phyloP scores from a whole-genome alignment of 306 rosid genomes.

The Comarum palustre region DNA sequence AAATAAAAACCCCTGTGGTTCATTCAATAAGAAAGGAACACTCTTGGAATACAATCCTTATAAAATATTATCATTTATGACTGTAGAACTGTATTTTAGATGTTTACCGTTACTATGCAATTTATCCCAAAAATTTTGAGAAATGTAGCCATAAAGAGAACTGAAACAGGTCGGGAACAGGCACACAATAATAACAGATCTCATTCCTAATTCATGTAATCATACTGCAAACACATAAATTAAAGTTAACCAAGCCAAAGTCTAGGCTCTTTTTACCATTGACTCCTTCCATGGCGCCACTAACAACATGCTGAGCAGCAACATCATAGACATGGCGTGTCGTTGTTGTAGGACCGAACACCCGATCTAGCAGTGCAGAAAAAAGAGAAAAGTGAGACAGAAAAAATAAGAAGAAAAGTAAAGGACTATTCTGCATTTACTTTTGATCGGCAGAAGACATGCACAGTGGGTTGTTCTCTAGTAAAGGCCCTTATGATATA shows the following conservation, averaged over 20 bases:
- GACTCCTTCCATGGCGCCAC: conserved; percentile 96
- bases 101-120: not conserved
- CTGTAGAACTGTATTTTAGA: not conserved
- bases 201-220: conserved; percentile 9
- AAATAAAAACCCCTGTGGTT: not conserved
- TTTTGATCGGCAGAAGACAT: not conserved
- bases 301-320: conserved; percentile 86
- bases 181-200: not conserved
- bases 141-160: not conserved
- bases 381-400: conserved; percentile 17
- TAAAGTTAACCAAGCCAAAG: conserved; percentile 23
- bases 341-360: conserved; percentile 97
- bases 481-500: not conserved
- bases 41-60: not conserved
- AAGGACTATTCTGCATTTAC: not conserved
- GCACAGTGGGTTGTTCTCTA: not conserved
- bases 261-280: conserved; percentile 65
- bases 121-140: not conserved
- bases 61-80: not conserved
- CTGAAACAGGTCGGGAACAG: not conserved
- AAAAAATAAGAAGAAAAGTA: not conserved
- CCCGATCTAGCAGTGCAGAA: conserved; percentile 62
- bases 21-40: not conserved
- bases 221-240: conserved; percentile 25
- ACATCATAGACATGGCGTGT: conserved; percentile 96